phyloP scores from a whole-genome alignment of 202 grass and related monocot genomes.

The Zizania palustris region DNA sequence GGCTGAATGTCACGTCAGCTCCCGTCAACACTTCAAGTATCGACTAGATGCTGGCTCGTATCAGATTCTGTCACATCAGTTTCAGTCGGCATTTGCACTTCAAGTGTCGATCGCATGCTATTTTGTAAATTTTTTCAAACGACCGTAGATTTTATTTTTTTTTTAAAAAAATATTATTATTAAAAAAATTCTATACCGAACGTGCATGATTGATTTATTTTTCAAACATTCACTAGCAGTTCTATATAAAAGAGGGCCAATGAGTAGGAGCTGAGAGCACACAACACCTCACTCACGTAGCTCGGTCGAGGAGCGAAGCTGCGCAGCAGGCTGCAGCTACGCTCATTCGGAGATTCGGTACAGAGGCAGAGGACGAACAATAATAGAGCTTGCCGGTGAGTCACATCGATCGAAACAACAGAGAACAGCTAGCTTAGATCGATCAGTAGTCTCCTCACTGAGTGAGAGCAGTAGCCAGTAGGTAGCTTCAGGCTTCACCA shows the following conservation, averaged over 20 bases:
- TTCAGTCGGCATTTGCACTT: no score
- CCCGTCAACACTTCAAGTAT: no score
- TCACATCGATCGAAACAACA: not conserved
- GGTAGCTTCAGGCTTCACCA: no score
- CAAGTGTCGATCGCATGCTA: no score
- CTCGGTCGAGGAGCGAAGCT: not conserved
- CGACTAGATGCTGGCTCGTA: no score
- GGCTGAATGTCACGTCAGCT: no score
- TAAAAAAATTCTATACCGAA: not conserved
- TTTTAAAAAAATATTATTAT: no score
- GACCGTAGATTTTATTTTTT: no score
- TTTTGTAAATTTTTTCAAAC: no score
- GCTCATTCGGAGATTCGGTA: slow-evolving; percentile 11
- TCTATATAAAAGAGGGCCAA: slow-evolving; percentile 43
- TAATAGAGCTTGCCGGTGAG: slow-evolving; percentile 15
- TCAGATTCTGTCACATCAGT: no score
- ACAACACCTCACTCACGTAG: slow-evolving; percentile 14
- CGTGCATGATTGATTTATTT: not conserved
- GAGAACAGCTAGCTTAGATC: not conserved
- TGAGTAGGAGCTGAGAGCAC: not conserved
- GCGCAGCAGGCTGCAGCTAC: not conserved
- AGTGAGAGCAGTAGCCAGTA: no score
- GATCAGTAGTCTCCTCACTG: not conserved
- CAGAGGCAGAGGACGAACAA: slow-evolving; percentile 18
- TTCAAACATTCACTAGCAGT: not conserved